Base-by-base conservation (phyloP, 1,284 basidiomycete genomes). In the Sporisorium scitamineum region DNA sequence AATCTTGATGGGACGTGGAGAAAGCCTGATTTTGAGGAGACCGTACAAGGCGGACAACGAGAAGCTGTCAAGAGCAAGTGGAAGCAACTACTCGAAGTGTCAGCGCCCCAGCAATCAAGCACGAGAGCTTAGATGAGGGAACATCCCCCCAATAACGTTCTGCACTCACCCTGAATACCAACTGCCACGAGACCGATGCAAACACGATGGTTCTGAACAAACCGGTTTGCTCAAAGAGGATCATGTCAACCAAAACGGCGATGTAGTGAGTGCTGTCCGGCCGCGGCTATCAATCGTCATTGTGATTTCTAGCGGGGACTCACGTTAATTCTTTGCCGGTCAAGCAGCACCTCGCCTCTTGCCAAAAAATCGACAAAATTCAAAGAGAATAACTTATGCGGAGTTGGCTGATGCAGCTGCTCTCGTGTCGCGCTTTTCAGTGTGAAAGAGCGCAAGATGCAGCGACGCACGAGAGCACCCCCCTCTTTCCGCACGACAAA, bases 401-500 rank as follows among this genome's bases (percentile, higher is more conserved):
- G 39, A 42, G 39, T 42, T 42, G 39, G 39, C 39, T 42, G n/a
- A n/a, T 42, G 39, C 39, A 42, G 37, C 37, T 34, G 37, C n/a
- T n/a, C n/a, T n/a, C n/a, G n/a, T 20, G 4, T n/a, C 14, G 14
- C 14, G n/a, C 8, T 42, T 20, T 42, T 42, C 39, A 42, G 8
- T 16, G 48, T 50, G 48, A 50, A 50, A 50, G 48, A 50, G 48
- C 10, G 18, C 7, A 5, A 9, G n/a, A n/a, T 20, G 5, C 41
- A 9, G n/a, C 22, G 41, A 42, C 41, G 41, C n/a, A 42, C 41
- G 41, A 42, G n/a, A 42, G 41, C 41, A 20, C n/a, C 41, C 10
- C 16, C 22, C 39, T 20, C 11, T 50, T 50, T 29, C 48, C 48
- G 48, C 48, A 50, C 48, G 48, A 50, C 48, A 50, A 31, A 50